Conservation (phyloP, 495 filamentous ascomycete genomes). For the Pseudotulostoma volvatum region DNA sequence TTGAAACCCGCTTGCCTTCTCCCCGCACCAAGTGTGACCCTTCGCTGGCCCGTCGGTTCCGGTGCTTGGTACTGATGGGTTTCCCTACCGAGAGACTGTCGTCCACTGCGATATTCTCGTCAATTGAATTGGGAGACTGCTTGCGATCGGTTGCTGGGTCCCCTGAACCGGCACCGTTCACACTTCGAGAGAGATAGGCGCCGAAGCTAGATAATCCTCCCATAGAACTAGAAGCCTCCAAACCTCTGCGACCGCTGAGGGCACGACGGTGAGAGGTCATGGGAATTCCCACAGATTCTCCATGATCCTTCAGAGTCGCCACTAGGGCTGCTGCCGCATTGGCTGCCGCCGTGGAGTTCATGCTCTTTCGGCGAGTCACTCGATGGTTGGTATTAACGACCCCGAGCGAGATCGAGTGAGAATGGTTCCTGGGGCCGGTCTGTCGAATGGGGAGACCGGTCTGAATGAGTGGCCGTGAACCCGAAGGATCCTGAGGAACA, state of each 20-base stretch:
- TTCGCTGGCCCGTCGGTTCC: slow-evolving; percentile 71
- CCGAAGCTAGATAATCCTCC: slow-evolving; percentile 21
- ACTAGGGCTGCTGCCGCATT: slow-evolving; percentile 63
- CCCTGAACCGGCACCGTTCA: slow-evolving; percentile 39
- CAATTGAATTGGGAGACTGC: slow-evolving; percentile 27
- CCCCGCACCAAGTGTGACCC: slow-evolving; percentile 60
- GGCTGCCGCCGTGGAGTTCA: slow-evolving; percentile 54
- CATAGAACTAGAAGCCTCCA: slow-evolving; percentile 29
- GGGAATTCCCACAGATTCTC: slow-evolving; percentile 25
- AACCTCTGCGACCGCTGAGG: slow-evolving; percentile 29
- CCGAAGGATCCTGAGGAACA: slow-evolving; percentile 26
- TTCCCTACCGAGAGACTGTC: slow-evolving; percentile 23
- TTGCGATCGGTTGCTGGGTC: slow-evolving; percentile 36
- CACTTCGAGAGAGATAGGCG: slow-evolving; percentile 28
- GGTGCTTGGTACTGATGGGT: slow-evolving; percentile 44
- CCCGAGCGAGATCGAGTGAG: slow-evolving; percentile 65
- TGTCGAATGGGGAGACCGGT: slow-evolving; percentile 8
- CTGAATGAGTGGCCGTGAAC: slow-evolving; percentile 24
- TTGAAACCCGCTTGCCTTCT: slow-evolving; percentile 57
- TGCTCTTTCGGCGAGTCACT: slow-evolving; percentile 86
- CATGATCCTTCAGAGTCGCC: slow-evolving; percentile 54
- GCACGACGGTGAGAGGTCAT: slow-evolving; percentile 26
- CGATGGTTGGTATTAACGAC: slow-evolving; percentile 68
- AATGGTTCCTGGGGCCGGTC: slow-evolving; percentile 54
- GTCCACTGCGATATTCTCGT: slow-evolving; percentile 24